Evolutionary conservation across 495 filamentous ascomycete species (phyloP).

Genomic region (Penicillium maclennaniae): DNA sequence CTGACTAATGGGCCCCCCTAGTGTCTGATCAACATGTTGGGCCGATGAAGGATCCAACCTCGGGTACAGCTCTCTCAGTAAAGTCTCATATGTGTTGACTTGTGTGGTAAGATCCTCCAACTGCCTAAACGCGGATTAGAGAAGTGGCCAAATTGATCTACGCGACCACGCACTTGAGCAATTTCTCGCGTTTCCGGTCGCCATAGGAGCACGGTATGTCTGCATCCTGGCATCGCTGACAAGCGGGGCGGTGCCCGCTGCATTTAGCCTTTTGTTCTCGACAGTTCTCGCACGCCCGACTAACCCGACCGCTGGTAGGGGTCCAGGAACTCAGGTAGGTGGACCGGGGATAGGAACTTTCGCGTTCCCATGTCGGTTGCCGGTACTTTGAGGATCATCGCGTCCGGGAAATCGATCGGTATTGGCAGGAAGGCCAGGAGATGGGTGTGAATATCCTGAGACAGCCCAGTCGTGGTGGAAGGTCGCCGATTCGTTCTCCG

Average conservation of each 20-base stretch:
- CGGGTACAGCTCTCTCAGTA: slow-evolving; percentile 36
- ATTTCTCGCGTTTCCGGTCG: slow-evolving; percentile 57
- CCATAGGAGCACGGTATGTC: slow-evolving; percentile 50
- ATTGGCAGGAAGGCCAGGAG: slow-evolving; percentile 8
- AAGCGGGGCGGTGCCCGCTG: slow-evolving; percentile 53
- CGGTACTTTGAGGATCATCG: slow-evolving; percentile 14
- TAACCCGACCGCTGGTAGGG: slow-evolving; percentile 39
- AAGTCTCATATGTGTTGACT: slow-evolving; percentile 30
- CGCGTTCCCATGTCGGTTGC: slow-evolving; percentile 22
- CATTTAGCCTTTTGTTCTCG: slow-evolving; percentile 66
- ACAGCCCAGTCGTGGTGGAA: slow-evolving; percentile 16
- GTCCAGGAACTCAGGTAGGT: slow-evolving; percentile 24
- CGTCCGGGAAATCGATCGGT: slow-evolving; percentile 17
- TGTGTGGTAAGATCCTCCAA: slow-evolving; percentile 38
- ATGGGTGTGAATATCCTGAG: slow-evolving; percentile 17
- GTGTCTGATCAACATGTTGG: slow-evolving; percentile 34
- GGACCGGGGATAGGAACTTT: slow-evolving; percentile 41
- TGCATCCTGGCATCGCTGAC: slow-evolving; percentile 54
- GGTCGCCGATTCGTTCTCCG: slow-evolving; percentile 19
- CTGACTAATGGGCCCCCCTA: slow-evolving; percentile 20
- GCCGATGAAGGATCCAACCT: slow-evolving; percentile 31
- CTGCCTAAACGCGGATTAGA: slow-evolving; percentile 24
- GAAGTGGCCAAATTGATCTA: background rate
- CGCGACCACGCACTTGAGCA: slow-evolving; percentile 44
- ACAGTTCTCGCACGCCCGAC: slow-evolving; percentile 68